phyloP scores from a whole-genome alignment of 148 eudicot species.

The Fallopia convolvulus region DNA sequence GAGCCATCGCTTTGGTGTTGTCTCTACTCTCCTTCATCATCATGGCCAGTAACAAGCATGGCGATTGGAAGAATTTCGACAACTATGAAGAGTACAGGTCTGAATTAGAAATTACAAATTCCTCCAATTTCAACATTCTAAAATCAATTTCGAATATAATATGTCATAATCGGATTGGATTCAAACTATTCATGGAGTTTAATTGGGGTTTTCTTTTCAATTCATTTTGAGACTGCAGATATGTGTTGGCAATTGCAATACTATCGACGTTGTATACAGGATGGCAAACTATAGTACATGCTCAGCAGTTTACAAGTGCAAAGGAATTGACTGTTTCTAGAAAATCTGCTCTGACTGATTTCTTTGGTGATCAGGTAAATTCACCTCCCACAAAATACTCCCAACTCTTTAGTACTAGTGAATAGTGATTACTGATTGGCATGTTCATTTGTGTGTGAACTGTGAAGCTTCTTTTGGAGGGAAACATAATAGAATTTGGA shows the following conservation, averaged over 20 bases:
- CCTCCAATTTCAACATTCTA: background rate
- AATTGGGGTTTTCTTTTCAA: background rate
- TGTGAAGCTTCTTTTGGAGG: too few species aligned
- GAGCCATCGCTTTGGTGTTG: conserved; percentile 35
- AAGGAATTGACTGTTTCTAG: conserved; percentile 21
- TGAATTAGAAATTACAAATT: background rate
- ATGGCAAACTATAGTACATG: conserved; percentile 36
- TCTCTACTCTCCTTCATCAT: conserved; percentile 54
- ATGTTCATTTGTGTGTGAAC: too few species aligned
- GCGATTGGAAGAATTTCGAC: conserved; percentile 26
- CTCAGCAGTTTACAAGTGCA: conserved; percentile 36
- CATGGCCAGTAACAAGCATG: conserved; percentile 49
- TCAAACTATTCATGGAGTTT: background rate
- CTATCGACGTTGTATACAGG: conserved; percentile 50
- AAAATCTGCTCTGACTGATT: conserved; percentile 31
- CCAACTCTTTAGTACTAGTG: too few species aligned
- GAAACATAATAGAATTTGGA: too few species aligned
- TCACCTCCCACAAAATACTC: background rate
- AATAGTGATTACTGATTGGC: too few species aligned
- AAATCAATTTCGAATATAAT: background rate
- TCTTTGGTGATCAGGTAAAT: conserved; percentile 65
- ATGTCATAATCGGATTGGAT: background rate
- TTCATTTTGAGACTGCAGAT: conserved; percentile 24
- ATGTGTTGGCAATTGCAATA: conserved; percentile 54
- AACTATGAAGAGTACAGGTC: conserved; percentile 38